Conservation (phyloP, 176 grass and related monocot species). For the Zoysia pacifica region DNA sequence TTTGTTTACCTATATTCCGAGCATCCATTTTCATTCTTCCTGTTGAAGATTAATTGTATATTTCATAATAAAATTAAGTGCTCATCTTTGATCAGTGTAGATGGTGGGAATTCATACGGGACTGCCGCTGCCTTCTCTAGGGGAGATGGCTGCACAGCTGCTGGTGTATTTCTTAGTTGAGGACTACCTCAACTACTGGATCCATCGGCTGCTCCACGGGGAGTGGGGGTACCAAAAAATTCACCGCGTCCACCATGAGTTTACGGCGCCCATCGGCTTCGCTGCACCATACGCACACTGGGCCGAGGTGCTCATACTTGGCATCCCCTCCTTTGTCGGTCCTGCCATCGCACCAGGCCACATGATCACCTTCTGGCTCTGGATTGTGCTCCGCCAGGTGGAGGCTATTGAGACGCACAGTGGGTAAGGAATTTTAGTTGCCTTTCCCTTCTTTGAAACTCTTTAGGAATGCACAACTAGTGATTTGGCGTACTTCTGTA, state of each 20-base stretch:
- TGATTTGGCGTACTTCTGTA: background rate
- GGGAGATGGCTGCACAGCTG: conserved; percentile 66
- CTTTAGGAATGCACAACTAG: background rate
- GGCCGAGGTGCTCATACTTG: conserved; percentile 77
- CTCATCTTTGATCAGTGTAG: conserved; percentile 30
- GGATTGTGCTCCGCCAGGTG: conserved; percentile 70
- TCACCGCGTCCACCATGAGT: conserved; percentile 83
- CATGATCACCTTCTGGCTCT: conserved; percentile 86
- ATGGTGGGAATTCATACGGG: conserved; percentile 68
- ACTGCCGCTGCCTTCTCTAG: conserved; percentile 67
- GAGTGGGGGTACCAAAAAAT: conserved; percentile 80
- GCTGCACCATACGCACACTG: conserved; percentile 82
- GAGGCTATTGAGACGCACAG: conserved; percentile 88
- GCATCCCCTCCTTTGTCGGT: conserved; percentile 68
- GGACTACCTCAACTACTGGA: conserved; percentile 88
- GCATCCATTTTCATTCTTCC: background rate
- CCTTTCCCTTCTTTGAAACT: background rate
- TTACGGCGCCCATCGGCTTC: conserved; percentile 74
- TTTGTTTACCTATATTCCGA: too few species aligned
- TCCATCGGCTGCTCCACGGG: conserved; percentile 75
- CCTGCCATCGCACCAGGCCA: conserved; percentile 74
- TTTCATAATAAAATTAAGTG: too few species aligned
- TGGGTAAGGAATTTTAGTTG: conserved; percentile 39
- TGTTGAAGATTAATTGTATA: background rate
- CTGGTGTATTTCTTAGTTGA: conserved; percentile 80